Base-by-base conservation (phyloP, 2,329 filamentous ascomycete genomes). In the Furcasterigmium furcatum region DNA sequence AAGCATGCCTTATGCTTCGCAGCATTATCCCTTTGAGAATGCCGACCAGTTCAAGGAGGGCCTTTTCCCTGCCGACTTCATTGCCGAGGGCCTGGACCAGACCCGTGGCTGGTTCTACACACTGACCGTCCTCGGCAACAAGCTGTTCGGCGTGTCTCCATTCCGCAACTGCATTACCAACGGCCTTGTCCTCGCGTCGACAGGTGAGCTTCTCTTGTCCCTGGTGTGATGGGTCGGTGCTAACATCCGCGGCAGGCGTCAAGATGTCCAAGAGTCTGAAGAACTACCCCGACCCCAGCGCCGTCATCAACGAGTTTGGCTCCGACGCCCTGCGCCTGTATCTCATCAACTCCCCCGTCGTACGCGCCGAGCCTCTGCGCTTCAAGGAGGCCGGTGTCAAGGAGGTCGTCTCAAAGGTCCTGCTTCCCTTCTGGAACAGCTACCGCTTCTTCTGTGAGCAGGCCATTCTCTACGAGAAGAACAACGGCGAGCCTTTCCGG, bases 181-280 rank as follows among this genome's bases (percentile, higher is more conserved):
- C 61, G 91, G 91, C 41, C 94, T 96, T 51, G 91, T 96, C 5
- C 77, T 96, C 34, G 91, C 91, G 1, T 91, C 95, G 63, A 90
- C 96, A 59, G 92, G 92, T 46, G 96, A 96, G 76, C 27, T 22
- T n/a, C 10, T 7, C 19, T 9, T 19, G 4, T 13, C 9, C 19
- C 6, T 22, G 6, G 24, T 12, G 24, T 12, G 24, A 27, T 27
- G n/a, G n/a, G n/a, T n/a, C n/a, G n/a, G 16, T 24, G 9, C 40
- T 42, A 10, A 40, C 19, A 14, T 13, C 9, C 16, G 5, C 3
- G 6, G 27, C 29, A 42, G 40, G 40, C 13, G 40, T 42, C 27
- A 97, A 97, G 76, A 97, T 97, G 92, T 96, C 91, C 7, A 97
- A 97, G 70, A 83, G 92, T 44, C 75, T 96, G 47, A 95, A 96